Evolutionary conservation across 306 rosid species (phyloP), one percentile per base, ranked within the genome.

Genomic region (Cucurbita pepo): DNA sequence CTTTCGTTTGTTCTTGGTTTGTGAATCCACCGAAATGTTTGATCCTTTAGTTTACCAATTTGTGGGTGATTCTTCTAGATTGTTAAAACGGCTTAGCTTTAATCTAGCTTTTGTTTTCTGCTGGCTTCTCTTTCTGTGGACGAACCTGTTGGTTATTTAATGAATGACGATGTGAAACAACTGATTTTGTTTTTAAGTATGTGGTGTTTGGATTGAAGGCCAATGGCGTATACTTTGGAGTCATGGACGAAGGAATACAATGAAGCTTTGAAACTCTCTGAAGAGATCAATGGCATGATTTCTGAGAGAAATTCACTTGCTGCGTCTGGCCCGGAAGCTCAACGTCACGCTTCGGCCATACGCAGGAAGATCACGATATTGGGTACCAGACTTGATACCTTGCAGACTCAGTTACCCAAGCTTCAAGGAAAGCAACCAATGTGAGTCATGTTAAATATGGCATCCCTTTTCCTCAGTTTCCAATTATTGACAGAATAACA

Each of bases 221-320:
- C 80, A 80, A 94, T 95, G 99, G 92, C 89, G 60, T 87, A 96
- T 78, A 86, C 99, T 64, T 81, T 84, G 73, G 97, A 95, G 66
- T 85, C 99, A 75, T 95, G 99, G 99, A 81, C 80, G 85, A 95
- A 95, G 85, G 99, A 91, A 85, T 95, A 88, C 72, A 91, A 81
- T 74, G 99, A 89, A 83, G 95, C 99, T 25, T 37, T 86, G 75
- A 95, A 91, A 81, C 96, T 95, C 40, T 82, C 95, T 4, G 97
- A 91, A 71, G 99, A 95, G 81, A 86, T 91, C 81, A 85, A 67
- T 81, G 83, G 91, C 82, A 95, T 95, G 99, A 89, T 95, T 75
- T 86, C 97, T 64, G 97, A 88, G 58, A 80, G 87, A 53, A 85
- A 72, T 86, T 88, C 95, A 2, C 56, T 82, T 53, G 81, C 95